These are phyloP conservation scores for Hysterangium stoloniferum DNA, from an alignment of 768 basidiomycete species.

Conservation along the genomic window DNA sequence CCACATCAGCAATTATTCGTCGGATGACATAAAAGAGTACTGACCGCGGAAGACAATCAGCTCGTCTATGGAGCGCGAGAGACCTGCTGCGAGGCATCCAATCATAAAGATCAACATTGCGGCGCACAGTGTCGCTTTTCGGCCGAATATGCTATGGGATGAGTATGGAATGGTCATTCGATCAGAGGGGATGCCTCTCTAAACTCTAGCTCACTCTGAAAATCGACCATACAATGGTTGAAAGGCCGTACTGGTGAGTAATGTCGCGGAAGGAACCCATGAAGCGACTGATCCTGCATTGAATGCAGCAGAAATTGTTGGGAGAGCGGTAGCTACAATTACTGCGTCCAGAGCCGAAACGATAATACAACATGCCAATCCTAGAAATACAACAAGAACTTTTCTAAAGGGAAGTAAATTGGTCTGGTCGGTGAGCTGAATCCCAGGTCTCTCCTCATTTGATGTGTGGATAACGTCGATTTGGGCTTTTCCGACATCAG, in stretches of 20 bases:
- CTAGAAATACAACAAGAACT: constrained; percentile 52
- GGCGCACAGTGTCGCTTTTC: constrained; percentile 50
- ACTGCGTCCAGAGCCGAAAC: constrained; percentile 63
- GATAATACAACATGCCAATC: constrained; percentile 52
- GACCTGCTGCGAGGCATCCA: constrained; percentile 59
- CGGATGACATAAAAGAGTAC: neutral
- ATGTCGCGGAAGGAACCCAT: constrained; percentile 69
- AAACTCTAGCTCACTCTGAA: constrained; percentile 23
- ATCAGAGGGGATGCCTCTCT: no score
- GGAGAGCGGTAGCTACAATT: constrained; percentile 67
- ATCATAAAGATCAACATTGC: constrained; percentile 58
- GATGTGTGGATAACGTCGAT: no score
- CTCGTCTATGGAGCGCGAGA: constrained; percentile 55
- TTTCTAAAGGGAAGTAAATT: constrained; percentile 63
- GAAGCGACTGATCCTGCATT: constrained; percentile 53
- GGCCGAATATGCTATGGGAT: constrained; percentile 31
- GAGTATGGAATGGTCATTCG: no score
- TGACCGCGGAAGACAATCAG: constrained; percentile 59
- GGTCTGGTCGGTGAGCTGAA: constrained; percentile 58
- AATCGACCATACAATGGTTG: constrained; percentile 38
- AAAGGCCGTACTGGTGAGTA: constrained; percentile 59
- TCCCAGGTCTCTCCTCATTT: neutral
- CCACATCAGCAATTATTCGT: neutral
- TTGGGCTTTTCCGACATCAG: no score
- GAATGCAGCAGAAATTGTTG: constrained; percentile 60